A percentile compares a stretch with the other conserved stretches of the same genome.
Conservation (phyloP, 2,329 filamentous ascomycete species). For the Aspergillus sergii region DNA sequence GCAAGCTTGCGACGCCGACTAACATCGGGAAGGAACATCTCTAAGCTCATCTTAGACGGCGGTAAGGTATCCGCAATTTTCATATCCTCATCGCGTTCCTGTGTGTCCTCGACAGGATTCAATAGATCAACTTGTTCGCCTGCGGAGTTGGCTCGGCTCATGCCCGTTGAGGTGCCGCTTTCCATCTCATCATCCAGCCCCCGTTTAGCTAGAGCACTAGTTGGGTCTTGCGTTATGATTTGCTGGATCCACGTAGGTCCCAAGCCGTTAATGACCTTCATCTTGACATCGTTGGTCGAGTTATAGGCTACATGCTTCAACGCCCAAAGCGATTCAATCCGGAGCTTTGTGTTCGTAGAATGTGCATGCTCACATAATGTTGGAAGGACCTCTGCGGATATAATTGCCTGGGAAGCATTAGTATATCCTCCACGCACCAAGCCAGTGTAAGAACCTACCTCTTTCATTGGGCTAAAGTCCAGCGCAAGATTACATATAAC, state of each 20-base stretch:
- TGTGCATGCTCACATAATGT: constrained; percentile 82
- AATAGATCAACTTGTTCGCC: constrained; percentile 63
- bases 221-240: constrained; percentile 66
- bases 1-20: constrained; percentile 45
- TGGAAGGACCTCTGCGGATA: constrained; percentile 72
- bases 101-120: constrained; percentile 50
- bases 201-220: constrained; percentile 30
- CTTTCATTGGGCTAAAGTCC: constrained; percentile 88
- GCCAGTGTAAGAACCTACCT: constrained; percentile 58
- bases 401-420: constrained; percentile 61
- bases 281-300: constrained; percentile 71
- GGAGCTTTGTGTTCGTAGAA: constrained; percentile 75
- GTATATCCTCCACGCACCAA: background rate
- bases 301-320: constrained; percentile 85
- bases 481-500: constrained; percentile 82
- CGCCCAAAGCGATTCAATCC: constrained; percentile 88
- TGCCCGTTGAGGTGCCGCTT: constrained; percentile 42
- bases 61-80: constrained; percentile 42
- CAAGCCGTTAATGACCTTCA: constrained; percentile 74
- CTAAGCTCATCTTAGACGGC: constrained; percentile 43
- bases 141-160: constrained; percentile 61
- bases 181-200: constrained; percentile 37
- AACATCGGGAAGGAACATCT: constrained; percentile 41
- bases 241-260: constrained; percentile 78
- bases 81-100: constrained; percentile 33